Evolutionary conservation across 805 yeast genomes (phyloP).

Genomic region (Yarrowia osloensis): DNA sequence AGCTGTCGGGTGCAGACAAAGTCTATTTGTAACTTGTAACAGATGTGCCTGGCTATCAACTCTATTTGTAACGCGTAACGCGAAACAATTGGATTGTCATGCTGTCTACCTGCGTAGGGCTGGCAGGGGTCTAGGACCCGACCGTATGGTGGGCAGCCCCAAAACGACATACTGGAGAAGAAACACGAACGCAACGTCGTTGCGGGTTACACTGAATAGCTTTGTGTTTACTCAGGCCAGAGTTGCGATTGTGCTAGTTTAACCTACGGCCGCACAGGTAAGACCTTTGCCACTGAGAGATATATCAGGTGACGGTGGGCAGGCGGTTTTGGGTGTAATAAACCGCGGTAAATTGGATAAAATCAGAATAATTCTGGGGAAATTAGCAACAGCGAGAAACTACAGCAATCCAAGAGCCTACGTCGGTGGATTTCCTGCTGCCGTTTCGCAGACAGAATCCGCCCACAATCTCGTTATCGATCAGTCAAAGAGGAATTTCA

Average conservation of each 20-base stretch:
- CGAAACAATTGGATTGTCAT: conserved; percentile 17
- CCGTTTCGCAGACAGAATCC: too few relatives aligned
- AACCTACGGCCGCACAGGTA: background rate
- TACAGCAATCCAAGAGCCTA: too few relatives aligned
- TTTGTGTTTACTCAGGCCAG: background rate
- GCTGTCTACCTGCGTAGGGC: background rate
- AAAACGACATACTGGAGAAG: background rate
- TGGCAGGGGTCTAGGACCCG: background rate
- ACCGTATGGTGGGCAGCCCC: background rate
- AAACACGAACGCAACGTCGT: background rate
- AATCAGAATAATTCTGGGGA: too few relatives aligned
- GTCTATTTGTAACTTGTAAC: background rate
- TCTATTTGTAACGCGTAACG: conserved; percentile 7
- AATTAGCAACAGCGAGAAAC: too few relatives aligned
- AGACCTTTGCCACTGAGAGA: conserved; percentile 16
- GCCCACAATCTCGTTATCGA: too few relatives aligned
- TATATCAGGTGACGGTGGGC: background rate
- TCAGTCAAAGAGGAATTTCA: too few relatives aligned
- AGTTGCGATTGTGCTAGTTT: conserved; percentile 2
- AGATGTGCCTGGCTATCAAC: conserved; percentile 29
- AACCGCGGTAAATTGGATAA: too few relatives aligned
- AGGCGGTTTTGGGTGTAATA: too few relatives aligned
- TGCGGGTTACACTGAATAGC: background rate
- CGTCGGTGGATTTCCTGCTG: too few relatives aligned
- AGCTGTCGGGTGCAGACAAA: background rate